Conservation (phyloP, 306 rosid genomes). For the Quercus variabilis region DNA sequence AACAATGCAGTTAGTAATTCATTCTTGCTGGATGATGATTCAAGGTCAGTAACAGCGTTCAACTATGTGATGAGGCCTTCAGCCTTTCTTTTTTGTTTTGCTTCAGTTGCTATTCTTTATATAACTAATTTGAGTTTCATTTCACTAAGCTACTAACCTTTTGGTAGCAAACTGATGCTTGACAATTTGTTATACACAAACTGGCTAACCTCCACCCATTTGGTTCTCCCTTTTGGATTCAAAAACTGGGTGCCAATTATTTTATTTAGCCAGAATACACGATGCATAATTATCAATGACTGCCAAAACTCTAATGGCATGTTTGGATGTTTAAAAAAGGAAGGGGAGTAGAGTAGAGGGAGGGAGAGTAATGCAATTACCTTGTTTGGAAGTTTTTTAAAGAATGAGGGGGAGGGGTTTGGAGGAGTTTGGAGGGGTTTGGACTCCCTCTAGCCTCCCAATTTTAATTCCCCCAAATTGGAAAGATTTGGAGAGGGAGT, state of each 20-base stretch:
- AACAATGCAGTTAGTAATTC: slow-evolving; percentile 62
- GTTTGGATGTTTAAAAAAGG: too few relatives aligned
- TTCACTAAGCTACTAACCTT: not conserved
- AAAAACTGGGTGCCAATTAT: not conserved
- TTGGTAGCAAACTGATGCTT: not conserved
- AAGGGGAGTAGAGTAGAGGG: too few relatives aligned
- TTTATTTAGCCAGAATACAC: not conserved
- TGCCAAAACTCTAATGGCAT: slow-evolving; percentile 3
- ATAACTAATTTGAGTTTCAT: not conserved
- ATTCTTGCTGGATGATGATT: slow-evolving; percentile 61
- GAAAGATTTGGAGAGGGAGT: too few relatives aligned
- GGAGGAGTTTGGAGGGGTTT: too few relatives aligned
- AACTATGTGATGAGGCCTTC: not conserved
- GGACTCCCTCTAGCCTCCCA: too few relatives aligned
- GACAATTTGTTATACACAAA: not conserved
- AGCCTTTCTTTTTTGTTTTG: not conserved
- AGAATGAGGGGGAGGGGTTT: too few relatives aligned
- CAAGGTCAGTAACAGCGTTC: slow-evolving; percentile 39
- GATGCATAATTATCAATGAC: slow-evolving; percentile 5
- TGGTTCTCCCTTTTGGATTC: not conserved
- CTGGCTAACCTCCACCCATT: not conserved
- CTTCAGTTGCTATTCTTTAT: not conserved
- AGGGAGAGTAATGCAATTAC: too few relatives aligned
- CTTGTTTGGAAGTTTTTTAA: too few relatives aligned
- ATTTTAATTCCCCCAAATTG: too few relatives aligned